These are phyloP conservation scores for Claviceps capensis DNA, from an alignment of 2,329 filamentous ascomycete genomes.

Conservation along the genomic window DNA sequence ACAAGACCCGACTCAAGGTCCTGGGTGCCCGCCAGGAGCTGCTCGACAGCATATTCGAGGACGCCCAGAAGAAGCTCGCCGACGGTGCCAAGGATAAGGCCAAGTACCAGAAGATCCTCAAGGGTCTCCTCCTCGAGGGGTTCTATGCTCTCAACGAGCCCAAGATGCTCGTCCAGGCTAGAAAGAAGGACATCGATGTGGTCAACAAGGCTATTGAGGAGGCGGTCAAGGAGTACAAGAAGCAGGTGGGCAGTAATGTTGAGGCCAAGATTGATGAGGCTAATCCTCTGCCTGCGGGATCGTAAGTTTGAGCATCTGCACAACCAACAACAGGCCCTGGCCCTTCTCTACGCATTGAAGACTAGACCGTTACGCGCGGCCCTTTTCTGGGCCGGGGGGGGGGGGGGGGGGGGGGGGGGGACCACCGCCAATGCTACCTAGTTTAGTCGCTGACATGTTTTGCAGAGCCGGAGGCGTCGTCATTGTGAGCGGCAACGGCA, in stretches of 20 bases:
- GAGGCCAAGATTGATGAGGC: constrained; percentile 62
- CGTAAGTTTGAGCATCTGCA: constrained; percentile 43
- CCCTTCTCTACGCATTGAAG: neutral
- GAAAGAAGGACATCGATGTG: constrained; percentile 64
- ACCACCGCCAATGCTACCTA: no score
- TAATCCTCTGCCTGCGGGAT: constrained; percentile 65
- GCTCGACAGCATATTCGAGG: constrained; percentile 78
- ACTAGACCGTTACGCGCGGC: no score
- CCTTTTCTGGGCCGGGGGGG: no score
- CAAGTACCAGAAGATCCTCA: constrained; percentile 65
- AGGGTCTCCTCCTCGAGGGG: constrained; percentile 76
- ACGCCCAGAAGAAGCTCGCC: constrained; percentile 58
- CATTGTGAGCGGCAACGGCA: constrained; percentile 71
- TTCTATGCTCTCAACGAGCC: constrained; percentile 77
- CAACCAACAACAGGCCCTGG: no score
- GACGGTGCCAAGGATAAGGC: constrained; percentile 50
- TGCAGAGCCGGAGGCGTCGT: constrained; percentile 68
- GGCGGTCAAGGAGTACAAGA: constrained; percentile 74
- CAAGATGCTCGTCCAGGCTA: constrained; percentile 58
- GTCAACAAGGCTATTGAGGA: constrained; percentile 67
- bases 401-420: no score
- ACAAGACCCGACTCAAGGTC: constrained; percentile 87
- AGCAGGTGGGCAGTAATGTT: constrained; percentile 56
- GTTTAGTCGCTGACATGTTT: neutral
- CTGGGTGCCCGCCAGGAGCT: constrained; percentile 80